Percentiles rank a stretch among this genome's conserved stretches.
phyloP scores from a whole-genome alignment of 2,329 filamentous ascomycete species.

The Fusarium domesticum region DNA sequence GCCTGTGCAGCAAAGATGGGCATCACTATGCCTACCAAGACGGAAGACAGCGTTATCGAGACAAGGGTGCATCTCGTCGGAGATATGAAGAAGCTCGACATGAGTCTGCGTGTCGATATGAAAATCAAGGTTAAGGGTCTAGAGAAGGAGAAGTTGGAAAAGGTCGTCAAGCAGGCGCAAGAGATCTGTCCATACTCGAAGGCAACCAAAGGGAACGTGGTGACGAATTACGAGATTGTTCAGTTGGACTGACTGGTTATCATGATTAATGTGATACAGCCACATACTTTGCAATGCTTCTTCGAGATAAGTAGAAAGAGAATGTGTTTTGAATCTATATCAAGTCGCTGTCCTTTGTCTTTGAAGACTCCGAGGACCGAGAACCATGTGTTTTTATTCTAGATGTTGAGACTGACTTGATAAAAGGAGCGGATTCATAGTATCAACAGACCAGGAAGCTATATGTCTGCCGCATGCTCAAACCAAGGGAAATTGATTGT shows the following conservation, averaged over 20 bases:
- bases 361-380: no score
- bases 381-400: no score
- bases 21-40: constrained; percentile 39
- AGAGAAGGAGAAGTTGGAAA: constrained; percentile 23
- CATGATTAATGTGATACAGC: no score
- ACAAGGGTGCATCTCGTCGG: constrained; percentile 44
- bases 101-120: constrained; percentile 44
- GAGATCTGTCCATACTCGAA: constrained; percentile 31
- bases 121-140: constrained; percentile 36
- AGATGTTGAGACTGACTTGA: no score
- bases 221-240: constrained; percentile 25
- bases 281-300: no score
- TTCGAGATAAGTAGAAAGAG: no score
- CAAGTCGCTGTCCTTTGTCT: no score
- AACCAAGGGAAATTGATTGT: no score
- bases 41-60: constrained; percentile 39
- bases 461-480: no score
- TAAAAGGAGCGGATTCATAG: no score
- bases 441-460: no score
- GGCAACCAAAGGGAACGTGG: constrained; percentile 28
- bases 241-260: constrained; percentile 4
- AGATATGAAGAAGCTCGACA: constrained; percentile 42
- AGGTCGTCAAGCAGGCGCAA: constrained; percentile 27
- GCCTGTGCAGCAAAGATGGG: constrained; percentile 39
- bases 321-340: no score